Percentiles rank a stretch among this genome's conserved stretches.
These are phyloP conservation scores for Colletotrichum tropicicola DNA, from an alignment of 2,329 filamentous ascomycete genomes.

Conservation along the genomic window DNA sequence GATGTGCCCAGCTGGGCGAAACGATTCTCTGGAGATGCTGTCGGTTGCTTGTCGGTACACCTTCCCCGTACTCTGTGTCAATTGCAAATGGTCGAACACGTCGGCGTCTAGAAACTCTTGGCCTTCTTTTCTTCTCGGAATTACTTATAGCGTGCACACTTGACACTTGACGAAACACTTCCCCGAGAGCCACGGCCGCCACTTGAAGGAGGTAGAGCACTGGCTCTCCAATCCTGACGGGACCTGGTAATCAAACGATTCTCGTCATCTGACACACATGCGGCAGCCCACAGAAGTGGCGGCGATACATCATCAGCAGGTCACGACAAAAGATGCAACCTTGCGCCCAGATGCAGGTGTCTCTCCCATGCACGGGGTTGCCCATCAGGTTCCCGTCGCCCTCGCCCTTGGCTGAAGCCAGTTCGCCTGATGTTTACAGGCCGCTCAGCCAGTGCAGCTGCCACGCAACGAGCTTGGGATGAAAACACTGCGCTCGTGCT, in stretches of 20 bases:
- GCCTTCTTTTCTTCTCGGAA: background rate
- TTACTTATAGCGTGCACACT: background rate
- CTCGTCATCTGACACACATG: background rate
- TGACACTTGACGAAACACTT: slow-evolving; percentile 16
- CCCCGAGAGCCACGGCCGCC: slow-evolving; percentile 6
- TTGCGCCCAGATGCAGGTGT: background rate
- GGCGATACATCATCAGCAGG: background rate
- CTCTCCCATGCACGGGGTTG: background rate
- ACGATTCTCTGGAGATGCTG: too few relatives aligned
- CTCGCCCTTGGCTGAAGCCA: background rate
- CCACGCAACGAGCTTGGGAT: background rate
- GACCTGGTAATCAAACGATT: background rate
- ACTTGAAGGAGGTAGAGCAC: background rate
- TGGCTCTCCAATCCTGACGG: background rate
- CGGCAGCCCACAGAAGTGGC: background rate
- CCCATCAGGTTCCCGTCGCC: background rate
- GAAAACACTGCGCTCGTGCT: background rate
- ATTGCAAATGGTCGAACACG: slow-evolving; percentile 12
- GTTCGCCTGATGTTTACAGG: too few relatives aligned
- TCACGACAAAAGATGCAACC: background rate
- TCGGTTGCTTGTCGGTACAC: too few relatives aligned
- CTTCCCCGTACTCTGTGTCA: slow-evolving; percentile 7
- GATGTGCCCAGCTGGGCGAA: too few relatives aligned
- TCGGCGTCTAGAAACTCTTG: slow-evolving; percentile 19
- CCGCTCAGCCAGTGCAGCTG: slow-evolving; percentile 22